Evolutionary conservation across 495 filamentous ascomycete genomes (phyloP), one percentile per base, ranked within the genome.

Genomic region (Terfezia boudieri): DNA sequence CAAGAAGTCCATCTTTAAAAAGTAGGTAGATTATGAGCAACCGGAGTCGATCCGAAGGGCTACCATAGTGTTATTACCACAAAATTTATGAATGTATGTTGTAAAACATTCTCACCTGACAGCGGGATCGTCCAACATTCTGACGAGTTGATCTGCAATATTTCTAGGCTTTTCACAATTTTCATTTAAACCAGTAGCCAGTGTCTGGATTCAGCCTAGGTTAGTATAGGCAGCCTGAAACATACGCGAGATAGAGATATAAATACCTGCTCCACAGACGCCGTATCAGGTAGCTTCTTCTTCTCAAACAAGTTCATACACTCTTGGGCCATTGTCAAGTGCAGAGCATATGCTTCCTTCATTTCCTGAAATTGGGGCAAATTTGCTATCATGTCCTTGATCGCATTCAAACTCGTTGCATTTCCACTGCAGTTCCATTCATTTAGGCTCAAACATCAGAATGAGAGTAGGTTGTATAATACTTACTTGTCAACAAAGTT

Each of bases 251-350:
- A 9, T 20, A 51, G 14, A 37, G 4, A 9, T 20, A 51, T 52
- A 8, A 23, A 12, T 56, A 77, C 76, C 70, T 84, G 81, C 64
- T 98, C 89, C 3, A 86, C 75, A 2, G 82, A 81, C 49, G 85
- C 89, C 56, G 95, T 73, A 61, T 96, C 92, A 46, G 79, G 73
- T 6, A 98, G 73, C 61, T 94, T 94, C 59, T 79, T 76, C 17
- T 77, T 69, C 61, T 93, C 78, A 61, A 96, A 98, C 48, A 80
- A 74, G 56, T 83, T 84, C 90, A 96, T 95, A 58, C 86, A 89
- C 61, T 94, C 88, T 63, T 94, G 83, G n/a, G 90, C 92, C 90
- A 98, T 98, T 58, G 76, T 89, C 14, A 98, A 71, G 66, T 98
- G 90, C 36, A 98, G 72, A 0, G 90, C 88, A 64, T 96, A 98